Conservation (phyloP, 805 yeast species). For the Pichia kluyveri region DNA sequence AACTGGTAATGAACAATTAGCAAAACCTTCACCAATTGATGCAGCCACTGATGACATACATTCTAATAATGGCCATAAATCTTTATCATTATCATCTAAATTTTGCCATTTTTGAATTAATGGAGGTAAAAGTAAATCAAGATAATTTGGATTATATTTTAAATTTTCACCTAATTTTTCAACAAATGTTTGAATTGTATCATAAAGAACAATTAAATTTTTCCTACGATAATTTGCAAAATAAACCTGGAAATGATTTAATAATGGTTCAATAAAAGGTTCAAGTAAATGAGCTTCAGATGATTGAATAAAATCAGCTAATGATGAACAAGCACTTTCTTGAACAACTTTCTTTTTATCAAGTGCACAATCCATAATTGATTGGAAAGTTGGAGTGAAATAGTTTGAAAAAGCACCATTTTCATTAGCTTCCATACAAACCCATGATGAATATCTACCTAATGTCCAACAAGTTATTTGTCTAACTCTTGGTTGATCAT, state of each 20-base stretch:
- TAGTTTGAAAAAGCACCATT: constrained; percentile 58
- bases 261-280: constrained; percentile 55
- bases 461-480: constrained; percentile 96
- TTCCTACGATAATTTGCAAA: constrained; percentile 72
- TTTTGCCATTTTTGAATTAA: constrained; percentile 73
- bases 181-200: constrained; percentile 83
- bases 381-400: constrained; percentile 68
- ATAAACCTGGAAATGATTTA: constrained; percentile 64
- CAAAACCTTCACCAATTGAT: constrained; percentile 71
- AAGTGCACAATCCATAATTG: constrained; percentile 64
- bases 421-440: constrained; percentile 55
- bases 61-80: constrained; percentile 85
- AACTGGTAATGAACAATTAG: constrained; percentile 83
- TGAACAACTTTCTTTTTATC: constrained; percentile 91
- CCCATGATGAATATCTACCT: constrained; percentile 79
- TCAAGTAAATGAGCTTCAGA: constrained; percentile 55
- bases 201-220: constrained; percentile 75
- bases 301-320: constrained; percentile 74
- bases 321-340: constrained; percentile 84
- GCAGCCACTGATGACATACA: constrained; percentile 91
- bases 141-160: constrained; percentile 42
- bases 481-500: constrained; percentile 73
- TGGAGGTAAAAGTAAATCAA: constrained; percentile 68
- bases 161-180: constrained; percentile 61
- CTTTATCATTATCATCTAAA: constrained; percentile 69